Percentiles rank a stretch among this genome's conserved stretches.
phyloP scores from a whole-genome alignment of 2,329 filamentous ascomycete species.

The Mycocentrospora acerina region DNA sequence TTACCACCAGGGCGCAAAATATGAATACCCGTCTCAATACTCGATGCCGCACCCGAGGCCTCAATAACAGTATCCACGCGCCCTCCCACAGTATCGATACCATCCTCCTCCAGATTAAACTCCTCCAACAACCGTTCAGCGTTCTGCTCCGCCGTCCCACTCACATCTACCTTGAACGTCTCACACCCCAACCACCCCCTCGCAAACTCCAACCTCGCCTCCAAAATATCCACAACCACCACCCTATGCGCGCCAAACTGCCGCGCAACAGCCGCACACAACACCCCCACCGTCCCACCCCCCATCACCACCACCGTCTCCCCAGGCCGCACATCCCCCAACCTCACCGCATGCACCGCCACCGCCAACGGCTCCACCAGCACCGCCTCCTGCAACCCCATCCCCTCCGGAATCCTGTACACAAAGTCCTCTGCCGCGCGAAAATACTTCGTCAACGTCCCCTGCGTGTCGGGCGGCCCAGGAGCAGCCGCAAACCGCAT shows the following conservation, averaged over 20 bases:
- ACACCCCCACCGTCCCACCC: constrained; percentile 85
- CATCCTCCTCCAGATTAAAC: constrained; percentile 63
- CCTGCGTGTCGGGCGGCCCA: constrained; percentile 64
- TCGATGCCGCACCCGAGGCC: constrained; percentile 89
- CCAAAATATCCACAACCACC: constrained; percentile 89
- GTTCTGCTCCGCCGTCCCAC: constrained; percentile 65
- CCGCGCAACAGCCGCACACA: constrained; percentile 74
- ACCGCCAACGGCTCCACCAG: constrained; percentile 87
- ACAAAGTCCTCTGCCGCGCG: constrained; percentile 90
- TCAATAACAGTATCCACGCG: constrained; percentile 81
- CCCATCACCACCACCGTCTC: constrained; percentile 87
- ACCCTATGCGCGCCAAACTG: constrained; percentile 73
- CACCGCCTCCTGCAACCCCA: constrained; percentile 86
- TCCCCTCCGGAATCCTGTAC: constrained; percentile 79
- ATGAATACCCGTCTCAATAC: constrained; percentile 81
- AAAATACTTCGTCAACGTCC: constrained; percentile 83
- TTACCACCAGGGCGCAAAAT: constrained; percentile 88
- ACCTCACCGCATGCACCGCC: constrained; percentile 79
- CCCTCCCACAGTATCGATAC: constrained; percentile 56
- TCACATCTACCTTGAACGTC: constrained; percentile 69
- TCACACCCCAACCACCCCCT: constrained; percentile 71
- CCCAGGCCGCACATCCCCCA: constrained; percentile 75
- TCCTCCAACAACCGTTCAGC: constrained; percentile 58
- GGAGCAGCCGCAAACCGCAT: constrained; percentile 88
- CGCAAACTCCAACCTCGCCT: constrained; percentile 78